phyloP scores from a whole-genome alignment of 2,329 filamentous ascomycete genomes.

The Fusarium sp. region DNA sequence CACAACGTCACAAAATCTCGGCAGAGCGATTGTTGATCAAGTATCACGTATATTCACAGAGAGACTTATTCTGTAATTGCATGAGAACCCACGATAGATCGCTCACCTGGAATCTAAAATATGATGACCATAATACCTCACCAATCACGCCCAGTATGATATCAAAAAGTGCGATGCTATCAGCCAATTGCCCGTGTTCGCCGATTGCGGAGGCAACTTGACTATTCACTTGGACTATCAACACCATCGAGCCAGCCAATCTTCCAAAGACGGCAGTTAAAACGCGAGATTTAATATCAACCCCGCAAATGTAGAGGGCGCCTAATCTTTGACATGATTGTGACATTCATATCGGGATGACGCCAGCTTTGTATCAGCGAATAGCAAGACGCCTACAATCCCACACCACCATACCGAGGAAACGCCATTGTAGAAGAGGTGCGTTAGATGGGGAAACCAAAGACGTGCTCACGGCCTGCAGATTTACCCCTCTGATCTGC shows the following conservation, averaged over 20 bases:
- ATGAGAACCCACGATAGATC: too few relatives aligned
- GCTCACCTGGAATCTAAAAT: too few relatives aligned
- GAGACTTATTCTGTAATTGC: too few relatives aligned
- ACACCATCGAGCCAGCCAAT: background rate
- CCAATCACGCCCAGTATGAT: background rate
- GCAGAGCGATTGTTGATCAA: too few relatives aligned
- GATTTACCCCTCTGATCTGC: background rate
- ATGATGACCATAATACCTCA: background rate
- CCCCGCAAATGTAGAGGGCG: background rate
- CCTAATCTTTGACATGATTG: background rate
- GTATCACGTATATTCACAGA: too few relatives aligned
- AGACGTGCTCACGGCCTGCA: background rate
- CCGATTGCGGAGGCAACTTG: background rate
- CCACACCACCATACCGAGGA: background rate
- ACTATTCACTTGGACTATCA: background rate
- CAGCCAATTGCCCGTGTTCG: background rate
- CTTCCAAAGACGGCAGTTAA: background rate
- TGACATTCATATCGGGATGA: constrained; percentile 4
- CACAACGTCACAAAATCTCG: too few relatives aligned
- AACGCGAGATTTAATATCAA: background rate
- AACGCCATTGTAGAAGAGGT: background rate
- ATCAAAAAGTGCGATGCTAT: too few relatives aligned
- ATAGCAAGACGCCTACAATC: background rate
- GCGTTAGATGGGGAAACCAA: background rate
- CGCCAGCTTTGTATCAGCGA: background rate